phyloP scores from a whole-genome alignment of 169 alveolate genomes.

The Plasmodium billcollinsi region DNA sequence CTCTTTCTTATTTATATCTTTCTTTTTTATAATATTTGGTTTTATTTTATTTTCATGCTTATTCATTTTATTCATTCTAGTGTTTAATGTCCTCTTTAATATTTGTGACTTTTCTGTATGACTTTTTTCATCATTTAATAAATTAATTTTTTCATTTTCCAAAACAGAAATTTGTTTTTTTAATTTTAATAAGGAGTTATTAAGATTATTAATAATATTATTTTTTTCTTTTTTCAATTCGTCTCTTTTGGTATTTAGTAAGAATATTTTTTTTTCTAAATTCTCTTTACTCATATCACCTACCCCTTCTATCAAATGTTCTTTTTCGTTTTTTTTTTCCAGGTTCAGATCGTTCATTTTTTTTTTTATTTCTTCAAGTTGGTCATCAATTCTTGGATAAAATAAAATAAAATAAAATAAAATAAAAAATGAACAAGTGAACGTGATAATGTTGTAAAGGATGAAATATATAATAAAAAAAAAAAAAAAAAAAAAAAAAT shows the following conservation, averaged over 20 bases:
- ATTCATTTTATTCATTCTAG: conserved; percentile 1
- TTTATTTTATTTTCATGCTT: conserved; percentile 12
- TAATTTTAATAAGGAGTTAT: conserved; percentile 10
- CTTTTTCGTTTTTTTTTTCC: conserved; percentile 25
- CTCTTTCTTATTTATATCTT: neutral
- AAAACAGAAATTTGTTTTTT: conserved; percentile 41
- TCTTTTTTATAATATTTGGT: neutral
- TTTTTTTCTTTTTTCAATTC: conserved; percentile 64
- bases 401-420: neutral
- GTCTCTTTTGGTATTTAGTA: conserved; percentile 52
- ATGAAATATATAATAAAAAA: neutral
- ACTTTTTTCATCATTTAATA: conserved; percentile 56
- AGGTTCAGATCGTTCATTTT: conserved; percentile 49
- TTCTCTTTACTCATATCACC: conserved; percentile 29
- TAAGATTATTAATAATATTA: conserved; percentile 32
- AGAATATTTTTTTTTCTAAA: conserved; percentile 32
- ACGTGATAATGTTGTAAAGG: too few relatives aligned
- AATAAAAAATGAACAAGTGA: too few relatives aligned
- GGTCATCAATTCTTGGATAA: conserved; percentile 18
- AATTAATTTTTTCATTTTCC: conserved; percentile 40
- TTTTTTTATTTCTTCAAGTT: conserved; percentile 41
- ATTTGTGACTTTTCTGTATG: conserved; percentile 32
- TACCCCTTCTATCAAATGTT: neutral
- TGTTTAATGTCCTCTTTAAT: conserved; percentile 50
- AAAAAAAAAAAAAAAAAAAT: neutral